Conservation (phyloP, 306 rosid species). For the Cucurbita ficifolia region DNA sequence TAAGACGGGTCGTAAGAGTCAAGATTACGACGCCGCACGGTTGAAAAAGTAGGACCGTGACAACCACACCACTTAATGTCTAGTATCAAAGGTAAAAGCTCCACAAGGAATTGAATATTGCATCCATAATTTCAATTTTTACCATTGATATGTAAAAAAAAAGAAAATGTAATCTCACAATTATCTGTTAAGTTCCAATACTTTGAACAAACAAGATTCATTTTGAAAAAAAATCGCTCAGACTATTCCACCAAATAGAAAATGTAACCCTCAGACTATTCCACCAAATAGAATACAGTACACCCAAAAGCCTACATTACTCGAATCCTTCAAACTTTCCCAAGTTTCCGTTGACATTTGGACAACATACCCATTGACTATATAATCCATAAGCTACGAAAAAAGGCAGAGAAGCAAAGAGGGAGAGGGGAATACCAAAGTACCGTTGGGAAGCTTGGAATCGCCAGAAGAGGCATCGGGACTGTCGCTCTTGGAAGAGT, state of each 20-base stretch:
- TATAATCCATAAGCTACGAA: background rate
- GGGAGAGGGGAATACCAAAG: slow-evolving; percentile 16
- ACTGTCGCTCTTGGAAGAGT: slow-evolving; percentile 22
- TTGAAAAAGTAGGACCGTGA: no score
- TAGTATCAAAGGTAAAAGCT: background rate
- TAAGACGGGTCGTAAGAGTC: no score
- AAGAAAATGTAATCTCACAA: background rate
- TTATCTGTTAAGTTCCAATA: background rate
- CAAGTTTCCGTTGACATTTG: background rate
- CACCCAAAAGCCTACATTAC: background rate
- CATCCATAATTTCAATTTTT: background rate
- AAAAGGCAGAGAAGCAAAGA: background rate
- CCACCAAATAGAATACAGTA: background rate
- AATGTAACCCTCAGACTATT: no score
- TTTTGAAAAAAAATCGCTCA: background rate
- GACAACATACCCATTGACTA: background rate
- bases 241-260: background rate
- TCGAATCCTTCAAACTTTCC: background rate
- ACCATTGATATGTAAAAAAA: background rate
- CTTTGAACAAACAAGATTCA: background rate
- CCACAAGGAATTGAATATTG: background rate
- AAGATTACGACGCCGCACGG: no score
- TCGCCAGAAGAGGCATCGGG: slow-evolving; percentile 23
- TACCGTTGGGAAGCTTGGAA: slow-evolving; percentile 18
- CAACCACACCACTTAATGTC: background rate